Conservation (phyloP, 257 asterid species). For the Perilla frutescens region DNA sequence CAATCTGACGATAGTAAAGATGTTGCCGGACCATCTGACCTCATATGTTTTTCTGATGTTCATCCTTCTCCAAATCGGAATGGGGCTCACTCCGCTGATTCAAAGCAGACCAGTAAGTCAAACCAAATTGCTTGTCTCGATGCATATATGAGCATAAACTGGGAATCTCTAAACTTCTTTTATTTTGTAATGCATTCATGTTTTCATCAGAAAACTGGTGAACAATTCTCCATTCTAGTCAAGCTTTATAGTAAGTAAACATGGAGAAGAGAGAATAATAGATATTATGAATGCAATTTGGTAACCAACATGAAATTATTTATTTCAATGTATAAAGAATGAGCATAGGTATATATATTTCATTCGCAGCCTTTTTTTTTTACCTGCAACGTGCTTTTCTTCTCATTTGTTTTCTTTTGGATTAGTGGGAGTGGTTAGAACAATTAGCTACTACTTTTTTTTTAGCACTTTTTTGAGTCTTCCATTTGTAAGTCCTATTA, state of each 20-base stretch:
- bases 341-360: neutral
- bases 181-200: conserved; percentile 7
- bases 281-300: conserved; percentile 1
- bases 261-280: conserved; percentile 10
- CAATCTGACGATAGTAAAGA: conserved; percentile 38
- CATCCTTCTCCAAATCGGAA: conserved; percentile 37
- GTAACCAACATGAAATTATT: neutral
- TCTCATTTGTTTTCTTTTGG: neutral
- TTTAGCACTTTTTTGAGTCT: neutral
- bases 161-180: neutral
- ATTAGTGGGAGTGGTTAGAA: conserved; percentile 11
- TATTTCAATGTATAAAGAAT: neutral
- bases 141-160: conserved; percentile 6
- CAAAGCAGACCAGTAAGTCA: conserved; percentile 54
- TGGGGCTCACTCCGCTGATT: conserved; percentile 36
- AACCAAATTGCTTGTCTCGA: conserved; percentile 20
- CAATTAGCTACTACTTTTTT: neutral
- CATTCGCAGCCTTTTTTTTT: neutral
- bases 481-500: neutral
- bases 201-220: conserved; percentile 13
- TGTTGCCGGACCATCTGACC: conserved; percentile 38
- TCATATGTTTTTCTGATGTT: conserved; percentile 35
- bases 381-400: neutral
- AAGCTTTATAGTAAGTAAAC: neutral
- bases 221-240: neutral